A percentile compares a stretch with the other conserved stretches of the same genome.
Conservation (phyloP, 2,329 filamentous ascomycete species). For the Neofusicoccum umdonicola region DNA sequence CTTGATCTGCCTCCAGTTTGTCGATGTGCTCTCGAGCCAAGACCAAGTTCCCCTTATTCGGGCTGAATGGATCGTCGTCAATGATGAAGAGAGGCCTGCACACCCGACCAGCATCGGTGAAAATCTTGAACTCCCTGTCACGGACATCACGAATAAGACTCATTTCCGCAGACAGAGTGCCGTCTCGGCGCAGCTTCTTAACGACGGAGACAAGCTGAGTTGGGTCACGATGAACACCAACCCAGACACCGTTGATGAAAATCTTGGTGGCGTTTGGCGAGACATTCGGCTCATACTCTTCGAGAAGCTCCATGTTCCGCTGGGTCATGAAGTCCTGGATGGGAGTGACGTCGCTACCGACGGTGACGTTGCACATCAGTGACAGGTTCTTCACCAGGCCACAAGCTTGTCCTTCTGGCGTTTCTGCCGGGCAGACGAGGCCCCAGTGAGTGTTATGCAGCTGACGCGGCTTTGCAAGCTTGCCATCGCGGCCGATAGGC, state of each 20-base stretch:
- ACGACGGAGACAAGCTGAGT: slow-evolving; percentile 79
- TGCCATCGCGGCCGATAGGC: slow-evolving; percentile 94
- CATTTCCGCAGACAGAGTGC: slow-evolving; percentile 85
- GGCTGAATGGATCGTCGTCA: slow-evolving; percentile 75
- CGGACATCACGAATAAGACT: slow-evolving; percentile 94
- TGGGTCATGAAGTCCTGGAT: slow-evolving; percentile 95
- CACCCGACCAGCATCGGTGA: slow-evolving; percentile 93
- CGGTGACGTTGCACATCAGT: slow-evolving; percentile 97
- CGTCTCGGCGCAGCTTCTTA: slow-evolving; percentile 72
- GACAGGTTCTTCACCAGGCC: slow-evolving; percentile 97
- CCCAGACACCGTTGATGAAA: slow-evolving; percentile 97
- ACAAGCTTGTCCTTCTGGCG: slow-evolving; percentile 96
- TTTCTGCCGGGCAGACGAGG: slow-evolving; percentile 93
- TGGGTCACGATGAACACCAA: slow-evolving; percentile 89
- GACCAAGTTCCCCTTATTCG: slow-evolving; percentile 73
- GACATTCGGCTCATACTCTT: slow-evolving; percentile 69
- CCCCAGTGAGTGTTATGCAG: slow-evolving; percentile 99
- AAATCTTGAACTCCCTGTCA: slow-evolving; percentile 97
- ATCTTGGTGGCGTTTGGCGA: slow-evolving; percentile 95
- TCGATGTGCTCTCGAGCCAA: slow-evolving; percentile 81
- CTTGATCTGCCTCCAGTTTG: slow-evolving; percentile 70
- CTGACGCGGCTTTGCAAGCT: slow-evolving; percentile 95
- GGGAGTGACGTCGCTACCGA: slow-evolving; percentile 85
- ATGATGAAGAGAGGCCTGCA: slow-evolving; percentile 93
- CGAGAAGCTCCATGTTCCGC: slow-evolving; percentile 91